A percentile compares a stretch with the other conserved stretches of the same genome.
Evolutionary conservation across 495 filamentous ascomycete genomes (phyloP).

Genomic region (Penicillium taxi): DNA sequence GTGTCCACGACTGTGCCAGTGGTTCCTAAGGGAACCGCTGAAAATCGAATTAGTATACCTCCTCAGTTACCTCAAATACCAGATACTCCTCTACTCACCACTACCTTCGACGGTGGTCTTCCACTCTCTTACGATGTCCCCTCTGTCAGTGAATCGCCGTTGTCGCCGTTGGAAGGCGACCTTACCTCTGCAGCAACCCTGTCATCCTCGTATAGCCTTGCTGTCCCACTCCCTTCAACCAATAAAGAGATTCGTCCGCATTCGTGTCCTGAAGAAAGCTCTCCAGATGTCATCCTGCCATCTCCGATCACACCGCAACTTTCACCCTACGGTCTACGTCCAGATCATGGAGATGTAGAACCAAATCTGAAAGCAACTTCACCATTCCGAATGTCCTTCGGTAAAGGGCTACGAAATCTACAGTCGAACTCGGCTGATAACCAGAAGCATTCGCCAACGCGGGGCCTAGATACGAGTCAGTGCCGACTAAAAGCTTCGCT

Average conservation of each 20-base stretch:
- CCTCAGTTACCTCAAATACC: constrained; percentile 30
- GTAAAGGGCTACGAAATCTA: constrained; percentile 20
- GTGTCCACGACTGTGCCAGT: constrained; percentile 15
- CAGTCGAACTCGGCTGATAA: constrained; percentile 14
- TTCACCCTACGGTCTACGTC: constrained; percentile 14
- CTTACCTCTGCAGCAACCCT: constrained; percentile 18
- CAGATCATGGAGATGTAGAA: constrained; percentile 26
- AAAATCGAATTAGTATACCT: constrained; percentile 20
- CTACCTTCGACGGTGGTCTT: constrained; percentile 17
- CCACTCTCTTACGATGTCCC: constrained; percentile 12
- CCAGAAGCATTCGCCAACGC: constrained; percentile 26
- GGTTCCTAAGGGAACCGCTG: constrained; percentile 13
- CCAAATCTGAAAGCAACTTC: constrained; percentile 27
- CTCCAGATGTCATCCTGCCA: constrained; percentile 17
- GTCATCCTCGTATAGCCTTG: constrained; percentile 27
- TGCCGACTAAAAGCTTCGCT: constrained; percentile 31
- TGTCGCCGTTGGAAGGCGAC: constrained; percentile 19
- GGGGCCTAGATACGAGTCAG: constrained; percentile 20
- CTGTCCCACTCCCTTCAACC: constrained; percentile 19
- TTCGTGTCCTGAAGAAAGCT: constrained; percentile 29
- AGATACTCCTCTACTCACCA: constrained; percentile 22
- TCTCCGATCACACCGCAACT: constrained; percentile 24
- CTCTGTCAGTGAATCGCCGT: constrained; percentile 14
- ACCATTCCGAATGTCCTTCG: constrained; percentile 33
- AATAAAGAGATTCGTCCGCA: constrained; percentile 26